A percentile compares a stretch with the other conserved stretches of the same genome.
These are phyloP conservation scores for Xylaria sp. DNA, from an alignment of 2,329 filamentous ascomycete species.

Conservation along the genomic window DNA sequence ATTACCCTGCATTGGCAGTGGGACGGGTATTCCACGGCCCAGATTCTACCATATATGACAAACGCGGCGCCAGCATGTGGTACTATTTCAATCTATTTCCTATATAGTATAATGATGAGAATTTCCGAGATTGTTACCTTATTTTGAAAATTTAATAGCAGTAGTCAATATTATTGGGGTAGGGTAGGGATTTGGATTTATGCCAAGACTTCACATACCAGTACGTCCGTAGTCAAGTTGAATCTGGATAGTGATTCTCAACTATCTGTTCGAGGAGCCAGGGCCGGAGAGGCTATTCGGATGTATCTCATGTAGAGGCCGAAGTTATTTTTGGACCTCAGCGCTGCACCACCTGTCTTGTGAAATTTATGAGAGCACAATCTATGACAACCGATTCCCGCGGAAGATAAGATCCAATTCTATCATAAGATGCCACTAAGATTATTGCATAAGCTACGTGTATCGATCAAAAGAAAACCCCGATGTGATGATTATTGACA, in stretches of 20 bases:
- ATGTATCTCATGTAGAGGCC: background rate
- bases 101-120: constrained; percentile 20
- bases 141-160: background rate
- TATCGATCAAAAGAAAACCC: background rate
- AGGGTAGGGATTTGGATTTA: background rate
- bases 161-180: background rate
- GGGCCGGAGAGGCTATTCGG: background rate
- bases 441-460: background rate
- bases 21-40: constrained; percentile 19
- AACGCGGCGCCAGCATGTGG: background rate
- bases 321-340: background rate
- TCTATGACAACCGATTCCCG: background rate
- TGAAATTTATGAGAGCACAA: background rate
- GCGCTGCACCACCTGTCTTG: background rate
- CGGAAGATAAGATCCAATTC: background rate
- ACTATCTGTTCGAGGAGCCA: background rate
- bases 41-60: constrained; percentile 15
- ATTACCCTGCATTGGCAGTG: constrained; percentile 15
- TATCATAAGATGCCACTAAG: background rate
- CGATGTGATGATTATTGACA: background rate
- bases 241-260: background rate
- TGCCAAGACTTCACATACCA: background rate
- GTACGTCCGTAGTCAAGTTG: background rate
- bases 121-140: constrained; percentile 9
- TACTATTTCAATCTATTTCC: constrained; percentile 6